Conservation (phyloP, 1,284 basidiomycete genomes). For the Anthracocystis panici-leucophaei region DNA sequence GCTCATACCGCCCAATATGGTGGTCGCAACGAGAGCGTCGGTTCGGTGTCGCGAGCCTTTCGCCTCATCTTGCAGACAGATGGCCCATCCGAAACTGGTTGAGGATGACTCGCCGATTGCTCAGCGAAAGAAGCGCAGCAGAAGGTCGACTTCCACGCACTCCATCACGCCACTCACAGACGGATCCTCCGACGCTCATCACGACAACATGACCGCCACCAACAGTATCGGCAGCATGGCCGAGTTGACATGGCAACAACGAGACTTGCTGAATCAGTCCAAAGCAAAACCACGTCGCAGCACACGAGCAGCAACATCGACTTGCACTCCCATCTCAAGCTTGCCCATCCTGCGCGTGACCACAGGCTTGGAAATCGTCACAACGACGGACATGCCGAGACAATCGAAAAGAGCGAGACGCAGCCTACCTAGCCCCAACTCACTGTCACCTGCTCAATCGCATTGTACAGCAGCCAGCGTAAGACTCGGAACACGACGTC, state of each 20-base stretch:
- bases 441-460: not conserved
- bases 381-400: not conserved
- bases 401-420: not conserved
- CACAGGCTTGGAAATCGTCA: conserved; percentile 8
- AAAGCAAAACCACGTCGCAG: not conserved
- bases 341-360: conserved; percentile 22
- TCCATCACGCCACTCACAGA: not conserved
- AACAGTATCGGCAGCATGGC: not conserved
- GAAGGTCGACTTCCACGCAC: not conserved
- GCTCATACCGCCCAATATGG: conserved; percentile 2
- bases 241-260: conserved; percentile 30
- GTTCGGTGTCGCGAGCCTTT: not conserved
- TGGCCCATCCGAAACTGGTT: not conserved
- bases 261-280: conserved; percentile 8
- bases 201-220: too few species aligned
- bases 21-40: conserved; percentile 20
- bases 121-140: conserved; percentile 5
- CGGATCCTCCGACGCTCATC: conserved; percentile 6
- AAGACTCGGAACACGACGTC: not conserved
- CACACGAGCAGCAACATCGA: not conserved
- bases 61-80: not conserved
- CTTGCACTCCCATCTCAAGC: not conserved
- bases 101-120: not conserved
- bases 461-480: too few species aligned
- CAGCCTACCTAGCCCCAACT: not conserved